Percentiles rank a stretch among this genome's conserved stretches.
Conservation (phyloP, 352 stramenopile genomes). For the Peronospora destructor region DNA sequence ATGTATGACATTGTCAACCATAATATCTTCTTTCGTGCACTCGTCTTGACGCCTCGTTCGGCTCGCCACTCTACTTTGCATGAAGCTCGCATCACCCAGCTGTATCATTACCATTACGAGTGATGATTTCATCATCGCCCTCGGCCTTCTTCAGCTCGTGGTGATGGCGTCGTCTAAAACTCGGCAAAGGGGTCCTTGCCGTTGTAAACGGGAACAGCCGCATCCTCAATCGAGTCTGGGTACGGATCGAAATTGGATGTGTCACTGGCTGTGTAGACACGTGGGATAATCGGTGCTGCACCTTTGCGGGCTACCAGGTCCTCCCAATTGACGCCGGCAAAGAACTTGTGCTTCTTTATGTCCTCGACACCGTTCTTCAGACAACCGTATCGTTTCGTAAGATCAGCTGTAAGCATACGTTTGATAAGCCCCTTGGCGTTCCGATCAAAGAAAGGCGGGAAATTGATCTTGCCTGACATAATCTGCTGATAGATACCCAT, state of each 20-base stretch:
- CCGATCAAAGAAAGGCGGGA: slow-evolving; percentile 92
- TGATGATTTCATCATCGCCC: slow-evolving; percentile 4
- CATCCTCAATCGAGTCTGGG: slow-evolving; percentile 88
- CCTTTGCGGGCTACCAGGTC: slow-evolving; percentile 86
- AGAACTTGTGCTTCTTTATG: slow-evolving; percentile 97
- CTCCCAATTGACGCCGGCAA: slow-evolving; percentile 88
- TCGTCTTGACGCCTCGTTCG: slow-evolving; percentile 8
- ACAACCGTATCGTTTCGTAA: slow-evolving; percentile 96
- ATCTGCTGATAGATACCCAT: slow-evolving; percentile 96
- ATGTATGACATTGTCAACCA: slow-evolving; percentile 25
- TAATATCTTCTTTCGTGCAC: slow-evolving; percentile 30
- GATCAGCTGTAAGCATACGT: slow-evolving; percentile 91
- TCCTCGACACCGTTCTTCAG: slow-evolving; percentile 93
- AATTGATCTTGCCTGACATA: slow-evolving; percentile 91
- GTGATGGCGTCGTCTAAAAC: slow-evolving; percentile 65
- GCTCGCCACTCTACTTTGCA: slow-evolving; percentile 6
- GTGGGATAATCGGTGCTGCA: slow-evolving; percentile 89
- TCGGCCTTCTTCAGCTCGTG: slow-evolving; percentile 7
- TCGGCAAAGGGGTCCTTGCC: slow-evolving; percentile 89
- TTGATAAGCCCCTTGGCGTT: slow-evolving; percentile 95
- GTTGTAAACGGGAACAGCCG: slow-evolving; percentile 88
- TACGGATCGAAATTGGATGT: slow-evolving; percentile 97
- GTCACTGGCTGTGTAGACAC: slow-evolving; percentile 87
- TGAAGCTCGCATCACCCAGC: slow-evolving; percentile 2
- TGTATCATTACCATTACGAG: neutral